phyloP scores from a whole-genome alignment of 164 flowering plant species.

The Berberis thunbergii region DNA sequence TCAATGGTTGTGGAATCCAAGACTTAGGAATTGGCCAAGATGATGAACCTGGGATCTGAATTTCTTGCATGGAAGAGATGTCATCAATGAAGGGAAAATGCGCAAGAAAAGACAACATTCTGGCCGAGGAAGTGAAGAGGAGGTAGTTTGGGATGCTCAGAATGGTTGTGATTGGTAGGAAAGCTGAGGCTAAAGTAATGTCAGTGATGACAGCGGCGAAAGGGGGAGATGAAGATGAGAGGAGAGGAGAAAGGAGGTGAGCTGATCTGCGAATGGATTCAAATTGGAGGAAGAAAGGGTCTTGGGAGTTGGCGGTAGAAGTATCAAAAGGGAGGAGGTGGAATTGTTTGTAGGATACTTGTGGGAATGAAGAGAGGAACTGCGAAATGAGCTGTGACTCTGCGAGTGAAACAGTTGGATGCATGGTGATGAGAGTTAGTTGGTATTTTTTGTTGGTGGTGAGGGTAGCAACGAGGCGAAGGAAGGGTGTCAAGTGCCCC shows the following conservation, averaged over 20 bases:
- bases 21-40: constrained; percentile 21
- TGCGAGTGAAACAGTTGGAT: constrained; percentile 16
- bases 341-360: constrained; percentile 11
- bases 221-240: constrained; percentile 22
- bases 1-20: constrained; percentile 22
- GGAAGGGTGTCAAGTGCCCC: constrained; percentile 29
- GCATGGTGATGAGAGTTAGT: constrained; percentile 12
- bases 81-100: constrained; percentile 9
- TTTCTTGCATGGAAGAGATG: not conserved
- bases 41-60: constrained; percentile 21
- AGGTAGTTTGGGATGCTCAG: constrained; percentile 26
- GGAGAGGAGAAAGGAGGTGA: constrained; percentile 23
- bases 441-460: constrained; percentile 3
- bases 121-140: constrained; percentile 31
- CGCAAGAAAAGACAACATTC: constrained; percentile 24
- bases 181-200: constrained; percentile 10
- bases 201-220: constrained; percentile 20
- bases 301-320: constrained; percentile 9
- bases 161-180: constrained; percentile 2
- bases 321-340: constrained; percentile 17
- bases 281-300: constrained; percentile 36
- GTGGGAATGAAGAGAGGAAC: constrained; percentile 15
- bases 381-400: constrained; percentile 10
- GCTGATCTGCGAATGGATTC: constrained; percentile 30
- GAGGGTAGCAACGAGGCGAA: constrained; percentile 18